phyloP scores from a whole-genome alignment of 495 filamentous ascomycete genomes.

The Clohesyomyces aquaticus region DNA sequence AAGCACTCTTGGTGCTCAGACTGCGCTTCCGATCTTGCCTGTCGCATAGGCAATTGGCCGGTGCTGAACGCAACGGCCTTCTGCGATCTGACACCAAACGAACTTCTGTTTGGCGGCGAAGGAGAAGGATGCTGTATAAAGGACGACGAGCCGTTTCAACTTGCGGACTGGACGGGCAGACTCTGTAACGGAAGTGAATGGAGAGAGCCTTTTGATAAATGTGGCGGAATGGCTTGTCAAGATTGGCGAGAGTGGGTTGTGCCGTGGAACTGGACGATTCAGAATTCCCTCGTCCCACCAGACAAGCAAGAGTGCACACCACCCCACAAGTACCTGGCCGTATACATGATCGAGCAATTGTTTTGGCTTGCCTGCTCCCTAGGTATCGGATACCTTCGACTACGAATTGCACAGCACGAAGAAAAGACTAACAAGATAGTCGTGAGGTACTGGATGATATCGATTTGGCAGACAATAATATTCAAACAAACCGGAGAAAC shows the following conservation, averaged over 20 bases:
- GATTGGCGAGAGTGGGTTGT: slow-evolving; percentile 14
- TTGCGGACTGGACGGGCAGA: slow-evolving; percentile 14
- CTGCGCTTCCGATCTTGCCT: slow-evolving; percentile 8
- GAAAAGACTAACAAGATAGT: not conserved
- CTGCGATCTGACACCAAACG: slow-evolving; percentile 5
- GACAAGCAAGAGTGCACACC: slow-evolving; percentile 5
- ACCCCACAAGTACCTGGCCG: slow-evolving; percentile 1
- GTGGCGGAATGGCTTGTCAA: slow-evolving; percentile 10
- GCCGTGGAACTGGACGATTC: slow-evolving; percentile 16
- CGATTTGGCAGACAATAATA: not conserved
- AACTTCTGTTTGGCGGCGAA: slow-evolving; percentile 3
- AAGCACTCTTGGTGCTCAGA: slow-evolving; percentile 7
- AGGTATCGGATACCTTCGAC: not conserved
- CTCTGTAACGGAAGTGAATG: slow-evolving; percentile 15
- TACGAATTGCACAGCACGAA: slow-evolving; percentile 4
- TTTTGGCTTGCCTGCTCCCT: slow-evolving; percentile 1
- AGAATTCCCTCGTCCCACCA: not conserved
- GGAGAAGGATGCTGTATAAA: slow-evolving; percentile 2
- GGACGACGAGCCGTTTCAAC: slow-evolving; percentile 8
- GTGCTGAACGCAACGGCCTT: slow-evolving; percentile 5
- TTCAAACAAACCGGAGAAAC: slow-evolving; percentile 4
- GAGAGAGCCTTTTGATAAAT: slow-evolving; percentile 6
- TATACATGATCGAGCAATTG: slow-evolving; percentile 5
- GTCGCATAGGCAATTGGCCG: slow-evolving; percentile 8
- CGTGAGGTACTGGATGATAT: not conserved